Evolutionary conservation across 331 rosid genomes (phyloP).

Genomic region (Saraca asoca): DNA sequence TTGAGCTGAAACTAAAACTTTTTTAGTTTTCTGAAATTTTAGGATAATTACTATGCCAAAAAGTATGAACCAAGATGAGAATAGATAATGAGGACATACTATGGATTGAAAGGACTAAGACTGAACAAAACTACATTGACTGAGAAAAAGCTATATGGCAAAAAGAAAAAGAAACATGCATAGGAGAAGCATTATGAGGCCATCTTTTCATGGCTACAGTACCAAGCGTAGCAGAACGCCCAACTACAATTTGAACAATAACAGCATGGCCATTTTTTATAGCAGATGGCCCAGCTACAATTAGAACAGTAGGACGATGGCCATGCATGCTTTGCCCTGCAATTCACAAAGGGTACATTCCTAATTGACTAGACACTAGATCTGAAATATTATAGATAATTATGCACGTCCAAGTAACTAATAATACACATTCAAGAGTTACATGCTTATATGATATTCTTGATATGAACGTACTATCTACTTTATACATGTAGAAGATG

Average conservation of each 20-base stretch:
- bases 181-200: conserved; percentile 33
- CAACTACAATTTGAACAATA: conserved; percentile 40
- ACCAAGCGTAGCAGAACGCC: conserved; percentile 42
- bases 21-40: conserved; percentile 1
- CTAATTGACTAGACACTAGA: conserved; percentile 25
- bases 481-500: background rate
- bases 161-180: conserved; percentile 45
- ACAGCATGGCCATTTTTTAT: conserved; percentile 34
- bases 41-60: background rate
- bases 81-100: conserved; percentile 10
- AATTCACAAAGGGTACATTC: conserved; percentile 46
- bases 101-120: conserved; percentile 6
- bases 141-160: conserved; percentile 17
- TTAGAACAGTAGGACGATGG: conserved; percentile 38
- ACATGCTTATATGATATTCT: background rate
- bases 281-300: too few relatives aligned
- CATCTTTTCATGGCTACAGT: conserved; percentile 25
- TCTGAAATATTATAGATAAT: conserved; percentile 12
- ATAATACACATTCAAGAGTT: background rate
- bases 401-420: conserved; percentile 24
- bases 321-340: conserved; percentile 54
- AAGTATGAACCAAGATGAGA: conserved; percentile 23
- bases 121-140: background rate
- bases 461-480: background rate
- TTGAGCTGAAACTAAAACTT: too few relatives aligned